Base-by-base conservation (phyloP, 805 yeast genomes). In the Sugiyamaella chiloensis region DNA sequence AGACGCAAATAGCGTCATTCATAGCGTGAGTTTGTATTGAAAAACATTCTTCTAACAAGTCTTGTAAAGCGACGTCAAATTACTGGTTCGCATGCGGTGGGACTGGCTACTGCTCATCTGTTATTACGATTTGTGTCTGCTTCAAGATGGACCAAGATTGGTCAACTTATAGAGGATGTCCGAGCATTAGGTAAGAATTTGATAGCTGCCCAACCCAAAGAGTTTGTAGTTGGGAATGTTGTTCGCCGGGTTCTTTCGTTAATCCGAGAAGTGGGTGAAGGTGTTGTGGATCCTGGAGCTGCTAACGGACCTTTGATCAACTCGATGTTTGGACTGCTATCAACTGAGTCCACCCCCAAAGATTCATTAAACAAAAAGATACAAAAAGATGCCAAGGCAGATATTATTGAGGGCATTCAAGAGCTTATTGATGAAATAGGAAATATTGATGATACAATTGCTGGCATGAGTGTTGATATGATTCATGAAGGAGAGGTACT, bases 351-450 rank as follows among this genome's bases (percentile, higher is more conserved):
- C 8, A 16, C 35, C 17, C 34, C 47, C n/a, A 20, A 20, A 11
- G 26, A 39, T 12, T 29, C 39, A 34, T 48, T 42, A 17, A 51
- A 63, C 43, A 16, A 21, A 23, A 36, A 43, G 11, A 53, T 58
- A 48, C 54, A 56, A 37, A 59, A 62, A 59, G 96, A 89, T 63
- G 75, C 85, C 61, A 79, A 96, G 60, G 86, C 95, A 11, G 80
- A 86, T 26, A 83, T 88, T 24, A 89, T 90, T 50, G 96, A 91
- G 66, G 96, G 95, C 4, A 90, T 93, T 52, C 83, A 89, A 62
- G 96, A 88, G 58, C 74, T 93, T 50, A 81, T 90, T 47, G 98
- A 93, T 66, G 99, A 93, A 66, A 85, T 93, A 46, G 77, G 85
- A 20, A 85, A 85, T 58, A 85, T 87, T 39, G 90, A 88, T 60